These are phyloP conservation scores for Lachnellula suecica DNA, from an alignment of 2,329 filamentous ascomycete genomes.

Conservation along the genomic window DNA sequence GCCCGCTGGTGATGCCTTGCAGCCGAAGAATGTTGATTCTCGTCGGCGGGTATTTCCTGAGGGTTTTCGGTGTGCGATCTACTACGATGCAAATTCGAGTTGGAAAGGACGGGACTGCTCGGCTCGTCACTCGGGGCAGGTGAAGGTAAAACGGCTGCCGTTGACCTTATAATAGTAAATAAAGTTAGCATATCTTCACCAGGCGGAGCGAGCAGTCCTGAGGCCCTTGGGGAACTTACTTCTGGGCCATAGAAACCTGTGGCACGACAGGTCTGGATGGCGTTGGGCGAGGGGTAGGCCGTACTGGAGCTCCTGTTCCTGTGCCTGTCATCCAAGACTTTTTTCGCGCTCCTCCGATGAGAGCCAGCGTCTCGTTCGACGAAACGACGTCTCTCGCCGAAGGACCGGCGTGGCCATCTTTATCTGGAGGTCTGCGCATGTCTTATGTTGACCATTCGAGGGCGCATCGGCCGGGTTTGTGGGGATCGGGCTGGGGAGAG, in stretches of 20 bases:
- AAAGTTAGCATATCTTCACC: background rate
- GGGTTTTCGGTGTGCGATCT: conserved; percentile 9
- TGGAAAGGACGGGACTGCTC: conserved; percentile 44
- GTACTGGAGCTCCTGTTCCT: conserved; percentile 21
- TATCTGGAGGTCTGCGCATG: conserved; percentile 34
- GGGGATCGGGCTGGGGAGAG: conserved; percentile 8
- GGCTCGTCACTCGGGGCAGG: conserved; percentile 63
- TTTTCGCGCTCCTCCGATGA: conserved; percentile 32
- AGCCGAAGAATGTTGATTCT: background rate
- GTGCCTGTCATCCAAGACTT: conserved; percentile 35
- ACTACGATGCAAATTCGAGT: conserved; percentile 35
- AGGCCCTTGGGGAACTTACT: conserved; percentile 9
- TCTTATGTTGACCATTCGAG: conserved; percentile 15
- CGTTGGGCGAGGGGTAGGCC: conserved; percentile 29
- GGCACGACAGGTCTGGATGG: conserved; percentile 16
- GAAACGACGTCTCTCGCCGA: conserved; percentile 32
- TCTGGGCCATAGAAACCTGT: conserved; percentile 15
- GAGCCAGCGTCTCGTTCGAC: conserved; percentile 33
- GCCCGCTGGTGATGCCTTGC: background rate
- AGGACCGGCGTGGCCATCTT: conserved; percentile 22
- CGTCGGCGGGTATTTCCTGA: conserved; percentile 1
- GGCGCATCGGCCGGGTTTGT: conserved; percentile 15
- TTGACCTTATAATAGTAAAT: background rate
- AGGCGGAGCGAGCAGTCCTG: background rate
- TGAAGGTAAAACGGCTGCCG: conserved; percentile 52